phyloP scores from a whole-genome alignment of 2,329 filamentous ascomycete genomes.

The Fusarium torreyae region DNA sequence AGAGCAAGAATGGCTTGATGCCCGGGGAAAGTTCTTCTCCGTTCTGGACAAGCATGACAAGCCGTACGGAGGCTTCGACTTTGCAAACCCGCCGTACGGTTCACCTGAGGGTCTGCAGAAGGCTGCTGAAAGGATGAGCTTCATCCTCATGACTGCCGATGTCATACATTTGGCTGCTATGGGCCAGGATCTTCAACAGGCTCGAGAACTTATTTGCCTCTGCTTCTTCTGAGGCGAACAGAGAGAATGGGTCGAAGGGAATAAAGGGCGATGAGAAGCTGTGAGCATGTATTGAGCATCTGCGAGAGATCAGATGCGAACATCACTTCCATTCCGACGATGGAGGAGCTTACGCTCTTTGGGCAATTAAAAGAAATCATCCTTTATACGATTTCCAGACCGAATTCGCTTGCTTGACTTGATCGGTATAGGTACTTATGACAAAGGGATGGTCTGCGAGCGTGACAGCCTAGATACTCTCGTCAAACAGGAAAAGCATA shows the following conservation, averaged over 20 bases:
- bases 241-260: background rate
- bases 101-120: conserved; percentile 46
- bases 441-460: background rate
- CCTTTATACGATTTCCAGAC: background rate
- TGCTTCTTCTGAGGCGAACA: no score
- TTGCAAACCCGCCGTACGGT: conserved; percentile 48
- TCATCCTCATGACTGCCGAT: background rate
- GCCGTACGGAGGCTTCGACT: conserved; percentile 56
- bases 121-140: conserved; percentile 7
- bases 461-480: background rate
- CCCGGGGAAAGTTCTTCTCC: no score
- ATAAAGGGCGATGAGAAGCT: background rate
- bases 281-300: background rate
- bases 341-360: background rate
- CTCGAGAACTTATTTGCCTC: no score
- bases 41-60: conserved; percentile 62
- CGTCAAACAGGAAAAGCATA: background rate
- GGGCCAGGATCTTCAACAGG: conserved; percentile 39
- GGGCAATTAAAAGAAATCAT: background rate
- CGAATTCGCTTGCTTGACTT: background rate
- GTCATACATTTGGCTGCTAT: conserved; percentile 40
- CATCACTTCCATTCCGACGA: background rate
- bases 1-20: no score
- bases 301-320: background rate
- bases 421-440: no score